Base-by-base conservation (phyloP, 352 stramenopile genomes). In the Phytophthora syringae region DNA sequence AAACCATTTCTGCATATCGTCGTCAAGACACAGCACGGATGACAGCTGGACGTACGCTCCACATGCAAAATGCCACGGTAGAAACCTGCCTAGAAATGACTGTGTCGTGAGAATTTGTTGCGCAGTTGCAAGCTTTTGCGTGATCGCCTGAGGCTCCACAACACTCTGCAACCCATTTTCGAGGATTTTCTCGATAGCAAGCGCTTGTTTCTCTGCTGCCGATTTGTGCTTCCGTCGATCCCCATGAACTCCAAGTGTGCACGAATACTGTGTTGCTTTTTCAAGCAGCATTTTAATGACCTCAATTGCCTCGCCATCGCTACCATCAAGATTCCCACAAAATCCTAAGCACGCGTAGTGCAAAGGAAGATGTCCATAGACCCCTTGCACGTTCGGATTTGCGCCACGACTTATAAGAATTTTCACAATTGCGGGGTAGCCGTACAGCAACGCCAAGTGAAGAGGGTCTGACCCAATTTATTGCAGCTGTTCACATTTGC, bases 331-430 rank as follows among this genome's bases (percentile, higher is more conserved):
- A 24, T 42, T 60, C 18, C 45, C 60, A 51, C 83, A 90, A 30
- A 91, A 80, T 1, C 81, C 84, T 7, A 90, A 60, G 27, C 80
- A 92, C 1, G 80, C 79, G 52, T 90, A 94, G 52, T 94, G 86
- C 18, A 94, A 40, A 2, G 84, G 74, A 0, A 90, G 45, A 27
- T 85, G 81, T 3, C 86, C 86, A 22, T 79, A 80, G 1, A 52
- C 44, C 47, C 89, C 79, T 12, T 72, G 72, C 7, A 89, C 52
- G 22, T 90, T 93, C 6, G 82, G 82, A 48, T 89, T 91, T 15
- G 82, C 77, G 9, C 75, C 79, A 50, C 67, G 70, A 9, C 30
- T 28, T 1, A 94, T 47, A 16, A 93, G 58, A 15, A 79, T 64
- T n/a, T 72, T 62, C 0, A 52, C 82, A 15, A 82, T 71, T 1